Percentiles rank a stretch among this genome's conserved stretches.
Conservation (phyloP, 441 rosid species). For the Capsella rubella region DNA sequence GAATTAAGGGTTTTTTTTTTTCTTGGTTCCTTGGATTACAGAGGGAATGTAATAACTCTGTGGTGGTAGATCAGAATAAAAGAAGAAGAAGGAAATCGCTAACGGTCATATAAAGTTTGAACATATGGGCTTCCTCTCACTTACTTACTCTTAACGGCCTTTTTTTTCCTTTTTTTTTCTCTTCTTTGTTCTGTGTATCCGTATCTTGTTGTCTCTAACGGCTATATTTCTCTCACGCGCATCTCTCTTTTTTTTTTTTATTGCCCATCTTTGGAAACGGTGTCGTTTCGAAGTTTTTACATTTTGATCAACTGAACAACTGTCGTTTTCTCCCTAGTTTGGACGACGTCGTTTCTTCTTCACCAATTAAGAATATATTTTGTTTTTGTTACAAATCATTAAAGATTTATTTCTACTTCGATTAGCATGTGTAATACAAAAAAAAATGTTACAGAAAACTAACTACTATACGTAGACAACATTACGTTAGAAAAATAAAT, state of each 20-base stretch:
- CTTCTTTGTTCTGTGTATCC: not conserved
- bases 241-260: not conserved
- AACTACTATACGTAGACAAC: no score
- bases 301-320: not conserved
- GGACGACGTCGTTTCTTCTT: no score
- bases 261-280: conserved; percentile 10
- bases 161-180: not conserved
- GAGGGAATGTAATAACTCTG: conserved; percentile 19
- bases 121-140: conserved; percentile 18
- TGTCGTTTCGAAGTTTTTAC: conserved; percentile 40
- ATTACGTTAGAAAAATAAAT: no score
- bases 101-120: conserved; percentile 79
- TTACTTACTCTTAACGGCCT: conserved; percentile 45
- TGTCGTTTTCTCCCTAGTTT: not conserved
- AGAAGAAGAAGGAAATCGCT: conserved; percentile 30
- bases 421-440: no score
- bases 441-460: no score
- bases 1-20: conserved; percentile 20
- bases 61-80: conserved; percentile 1
- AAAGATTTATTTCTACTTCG: no score
- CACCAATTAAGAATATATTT: no score
- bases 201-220: conserved; percentile 49
- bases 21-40: conserved; percentile 21
- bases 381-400: no score
- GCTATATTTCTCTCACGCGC: conserved; percentile 45